A percentile compares a stretch with the other conserved stretches of the same genome.
Conservation (phyloP, 2,329 filamentous ascomycete species). For the Pseudocercospora macadamiae region DNA sequence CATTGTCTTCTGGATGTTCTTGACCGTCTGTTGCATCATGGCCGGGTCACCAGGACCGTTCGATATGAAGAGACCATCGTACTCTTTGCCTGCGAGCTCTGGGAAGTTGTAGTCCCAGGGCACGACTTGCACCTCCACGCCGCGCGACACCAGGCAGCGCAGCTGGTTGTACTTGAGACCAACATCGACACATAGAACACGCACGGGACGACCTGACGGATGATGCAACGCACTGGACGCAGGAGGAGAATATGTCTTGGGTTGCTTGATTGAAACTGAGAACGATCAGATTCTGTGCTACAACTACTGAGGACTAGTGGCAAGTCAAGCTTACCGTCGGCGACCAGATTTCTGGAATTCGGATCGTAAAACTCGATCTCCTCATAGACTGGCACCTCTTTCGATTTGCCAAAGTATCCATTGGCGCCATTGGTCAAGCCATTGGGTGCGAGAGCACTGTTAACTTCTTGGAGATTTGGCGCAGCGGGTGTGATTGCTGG, state of each 20-base stretch:
- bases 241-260: slow-evolving; percentile 81
- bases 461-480: slow-evolving; percentile 33
- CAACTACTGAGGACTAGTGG: slow-evolving; percentile 31
- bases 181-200: slow-evolving; percentile 91
- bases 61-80: slow-evolving; percentile 95
- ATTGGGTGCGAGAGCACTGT: slow-evolving; percentile 25
- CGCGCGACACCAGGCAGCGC: slow-evolving; percentile 85
- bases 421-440: slow-evolving; percentile 40
- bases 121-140: slow-evolving; percentile 90
- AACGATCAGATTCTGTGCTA: slow-evolving; percentile 34
- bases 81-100: slow-evolving; percentile 73
- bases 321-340: slow-evolving; percentile 72
- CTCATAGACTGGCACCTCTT: slow-evolving; percentile 63
- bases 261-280: slow-evolving; percentile 83
- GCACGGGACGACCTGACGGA: slow-evolving; percentile 82
- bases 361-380: slow-evolving; percentile 86
- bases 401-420: slow-evolving; percentile 36
- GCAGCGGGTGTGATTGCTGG: slow-evolving; percentile 46
- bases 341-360: slow-evolving; percentile 89
- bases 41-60: slow-evolving; percentile 97
- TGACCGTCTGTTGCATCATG: slow-evolving; percentile 76
- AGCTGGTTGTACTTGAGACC: slow-evolving; percentile 99
- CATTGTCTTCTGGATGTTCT: slow-evolving; percentile 76
- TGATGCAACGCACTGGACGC: slow-evolving; percentile 74
- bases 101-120: slow-evolving; percentile 96